Conservation (phyloP, 176 grass and related monocot species). For the Ananas comosus region DNA sequence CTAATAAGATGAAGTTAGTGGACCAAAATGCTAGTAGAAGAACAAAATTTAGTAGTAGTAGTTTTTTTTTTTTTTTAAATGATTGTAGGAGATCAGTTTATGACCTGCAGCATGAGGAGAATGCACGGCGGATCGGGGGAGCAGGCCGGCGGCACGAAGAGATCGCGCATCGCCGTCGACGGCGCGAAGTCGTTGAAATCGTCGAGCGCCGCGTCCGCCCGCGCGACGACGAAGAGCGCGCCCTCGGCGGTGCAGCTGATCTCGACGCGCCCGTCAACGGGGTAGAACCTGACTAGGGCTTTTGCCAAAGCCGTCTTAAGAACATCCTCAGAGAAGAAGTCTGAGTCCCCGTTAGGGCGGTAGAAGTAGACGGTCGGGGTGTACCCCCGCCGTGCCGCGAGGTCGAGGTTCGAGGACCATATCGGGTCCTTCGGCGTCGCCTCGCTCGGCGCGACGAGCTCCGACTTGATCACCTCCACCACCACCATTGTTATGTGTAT, state of each 20-base stretch:
- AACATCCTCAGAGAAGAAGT: constrained; percentile 34
- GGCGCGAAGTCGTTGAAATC: constrained; percentile 33
- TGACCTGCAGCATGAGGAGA: constrained; percentile 44
- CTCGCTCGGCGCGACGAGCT: constrained; percentile 37
- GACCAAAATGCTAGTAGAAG: too few species aligned
- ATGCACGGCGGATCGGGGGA: neutral
- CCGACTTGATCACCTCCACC: constrained; percentile 33
- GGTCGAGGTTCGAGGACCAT: constrained; percentile 65
- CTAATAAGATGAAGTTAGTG: neutral
- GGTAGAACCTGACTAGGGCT: constrained; percentile 42
- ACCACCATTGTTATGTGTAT: constrained; percentile 5
- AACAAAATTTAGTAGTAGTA: neutral
- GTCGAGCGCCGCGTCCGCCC: constrained; percentile 16
- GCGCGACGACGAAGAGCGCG: constrained; percentile 41
- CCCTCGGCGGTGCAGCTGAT: constrained; percentile 39
- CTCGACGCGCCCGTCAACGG: constrained; percentile 24
- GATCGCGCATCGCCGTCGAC: constrained; percentile 20
- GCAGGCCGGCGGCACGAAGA: constrained; percentile 28
- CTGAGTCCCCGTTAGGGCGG: neutral
- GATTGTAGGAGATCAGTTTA: neutral
- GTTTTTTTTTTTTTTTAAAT: too few species aligned
- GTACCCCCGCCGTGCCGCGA: constrained; percentile 35
- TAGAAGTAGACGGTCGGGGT: constrained; percentile 54
- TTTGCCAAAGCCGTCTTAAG: constrained; percentile 32
- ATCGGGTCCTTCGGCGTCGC: constrained; percentile 32